Base-by-base conservation (phyloP, 371 early-diverging fungal genomes). In the Blastocladiella emersonii region DNA sequence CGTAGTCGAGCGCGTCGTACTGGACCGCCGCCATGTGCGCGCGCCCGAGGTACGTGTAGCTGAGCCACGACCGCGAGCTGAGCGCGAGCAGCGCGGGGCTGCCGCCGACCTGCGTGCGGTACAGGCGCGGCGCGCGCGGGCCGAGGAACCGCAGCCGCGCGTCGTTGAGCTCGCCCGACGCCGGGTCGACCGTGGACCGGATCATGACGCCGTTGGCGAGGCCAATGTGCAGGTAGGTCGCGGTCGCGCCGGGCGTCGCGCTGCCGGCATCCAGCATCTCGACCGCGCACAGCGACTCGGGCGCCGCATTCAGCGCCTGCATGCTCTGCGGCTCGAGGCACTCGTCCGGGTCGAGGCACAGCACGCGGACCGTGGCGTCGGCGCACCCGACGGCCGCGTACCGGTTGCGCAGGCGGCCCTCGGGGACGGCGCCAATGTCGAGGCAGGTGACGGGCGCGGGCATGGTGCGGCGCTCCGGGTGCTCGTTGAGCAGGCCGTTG, bases 351-450 rank as follows among this genome's bases (percentile, higher is more conserved):
- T 93, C 95, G 57, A 94, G 74, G 37, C 87, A 85, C 39, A 93
- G 69, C 36, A 95, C 79, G 61, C 98, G 83, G 2, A 96, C 93
- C 3, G 96, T 95, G 63, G 82, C 78, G 72, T 98, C 98, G 57
- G 79, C 86, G 72, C 93, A 92, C 23, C 94, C 98, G 8, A 92
- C 87, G 8, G 95, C 93, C 71, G 91, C 71, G 69, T 91, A 92
- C 25, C 83, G 80, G 34, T 87, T 80, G 36, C 91, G 76, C 51
- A 78, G 81, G 23, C 93, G 79, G 13, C 92, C 93, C 53, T 81
- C 82, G 5, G 92, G 89, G 21, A 95, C 82, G 19, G 83, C 83
- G 3, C 91, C 87, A 60, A 98, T 68, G 23, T 89, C 79, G 57
- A 96, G 68, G 61, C 88, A 80, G 1, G 85, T 82, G 35, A 93